Evolutionary conservation across 176 grass and related monocot species (phyloP).

Genomic region (Triticum turgidum): DNA sequence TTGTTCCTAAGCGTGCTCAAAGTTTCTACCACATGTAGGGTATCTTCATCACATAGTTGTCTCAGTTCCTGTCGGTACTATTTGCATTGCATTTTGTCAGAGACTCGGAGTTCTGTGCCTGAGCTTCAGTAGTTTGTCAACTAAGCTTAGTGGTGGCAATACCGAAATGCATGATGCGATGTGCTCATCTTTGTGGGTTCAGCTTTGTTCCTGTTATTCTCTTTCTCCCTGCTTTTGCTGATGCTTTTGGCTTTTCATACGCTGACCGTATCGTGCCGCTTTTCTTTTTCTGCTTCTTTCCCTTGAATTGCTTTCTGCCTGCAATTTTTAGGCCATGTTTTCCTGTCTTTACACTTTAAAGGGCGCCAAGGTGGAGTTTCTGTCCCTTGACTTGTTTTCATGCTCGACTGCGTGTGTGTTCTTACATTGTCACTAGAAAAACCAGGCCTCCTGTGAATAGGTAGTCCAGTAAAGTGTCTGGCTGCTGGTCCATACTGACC

Average conservation of each 20-base stretch:
- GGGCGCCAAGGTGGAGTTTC: slow-evolving; percentile 33
- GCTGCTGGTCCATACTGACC: neutral
- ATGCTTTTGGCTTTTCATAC: slow-evolving; percentile 46
- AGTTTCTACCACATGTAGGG: slow-evolving; percentile 20
- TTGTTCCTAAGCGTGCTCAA: slow-evolving; percentile 2
- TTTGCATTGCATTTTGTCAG: neutral
- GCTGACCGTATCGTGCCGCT: slow-evolving; percentile 42
- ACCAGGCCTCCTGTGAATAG: neutral
- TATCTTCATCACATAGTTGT: neutral
- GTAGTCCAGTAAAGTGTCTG: neutral
- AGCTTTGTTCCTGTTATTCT: slow-evolving; percentile 42
- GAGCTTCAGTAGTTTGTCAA: slow-evolving; percentile 11
- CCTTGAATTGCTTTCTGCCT: slow-evolving; percentile 40
- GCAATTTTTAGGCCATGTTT: slow-evolving; percentile 22
- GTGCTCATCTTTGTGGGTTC: slow-evolving; percentile 34
- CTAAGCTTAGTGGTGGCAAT: slow-evolving; percentile 13
- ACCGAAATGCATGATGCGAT: slow-evolving; percentile 28
- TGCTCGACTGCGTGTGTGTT: neutral
- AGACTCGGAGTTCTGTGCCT: neutral
- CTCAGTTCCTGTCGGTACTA: neutral
- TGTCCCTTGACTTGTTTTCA: slow-evolving; percentile 15
- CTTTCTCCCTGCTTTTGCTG: slow-evolving; percentile 39
- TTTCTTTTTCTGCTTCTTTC: neutral
- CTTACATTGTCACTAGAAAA: neutral
- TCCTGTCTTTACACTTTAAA: slow-evolving; percentile 44